Evolutionary conservation across 306 rosid species (phyloP), one percentile per base, ranked within the genome.

Genomic region (Begonia fuchsioides): DNA sequence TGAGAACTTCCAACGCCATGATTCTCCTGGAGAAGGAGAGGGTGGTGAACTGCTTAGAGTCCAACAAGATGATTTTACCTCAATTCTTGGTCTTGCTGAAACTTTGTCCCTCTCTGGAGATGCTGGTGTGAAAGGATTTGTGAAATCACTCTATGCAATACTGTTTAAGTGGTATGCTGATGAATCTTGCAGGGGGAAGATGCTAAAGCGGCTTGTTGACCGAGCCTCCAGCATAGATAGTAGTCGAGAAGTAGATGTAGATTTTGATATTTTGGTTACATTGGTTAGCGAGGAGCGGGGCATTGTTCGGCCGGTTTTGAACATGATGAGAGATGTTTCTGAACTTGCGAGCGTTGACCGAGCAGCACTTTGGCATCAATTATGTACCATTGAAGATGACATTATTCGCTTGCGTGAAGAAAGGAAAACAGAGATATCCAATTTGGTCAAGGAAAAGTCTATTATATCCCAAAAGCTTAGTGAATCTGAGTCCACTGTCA

Each of bases 11-110:
- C 83, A 74, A 44, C 78, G 56, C 67, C 46, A 85, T 47, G 96
- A 81, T 66, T 63, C 65, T 62, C 63, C 52, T 6, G 52, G 58
- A 32, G 92, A 77, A 67, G 93, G 72, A 45, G 95, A 84, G 54
- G 71, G 70, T 39, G 66, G 55, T 63, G 92, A 79, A 64, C 86
- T 78, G 76, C 61, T 73, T 55, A 86, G 77, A 58, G 77, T 79
- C 64, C 93, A 79, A 66, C 70, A 50, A 51, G 96, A 86, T 58
- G 96, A 86, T 73, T 82, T 86, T 57, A 64, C 94, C 66, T 73
- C 88, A 53, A 78, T 92, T 74, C 84, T 92, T 68, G 96, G 87
- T 64, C 99, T 92, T 51, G 94, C 99, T 54, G 99, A 92, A 73
- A 80, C 81, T 44, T 68, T 92, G 74, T 76, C 99, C 39, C 83